Base-by-base conservation (phyloP, 176 grass and related monocot species). In the Cenchrus purpureus region DNA sequence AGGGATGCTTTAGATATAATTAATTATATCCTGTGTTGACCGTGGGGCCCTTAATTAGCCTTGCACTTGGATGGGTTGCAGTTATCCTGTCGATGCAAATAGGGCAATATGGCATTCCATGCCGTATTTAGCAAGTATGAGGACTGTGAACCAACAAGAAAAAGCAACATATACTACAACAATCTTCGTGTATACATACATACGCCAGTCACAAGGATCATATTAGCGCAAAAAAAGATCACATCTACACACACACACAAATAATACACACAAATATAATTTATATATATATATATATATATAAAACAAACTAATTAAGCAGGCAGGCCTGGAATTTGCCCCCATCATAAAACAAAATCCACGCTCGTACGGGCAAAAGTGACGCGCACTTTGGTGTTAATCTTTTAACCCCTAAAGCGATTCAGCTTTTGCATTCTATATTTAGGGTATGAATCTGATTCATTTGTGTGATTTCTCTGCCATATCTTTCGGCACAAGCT, bases 371-470 rank as follows among this genome's bases (percentile, higher is more conserved):
- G 76, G 57, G 72, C 68, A 65, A 86, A 86, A 86, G 84, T 0
- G 13, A 55, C 20, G 0, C 0, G 0, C 76, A 79, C 45, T 79
- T 79, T 53, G 48, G 13, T 28, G 58, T 6, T 53, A 56, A 65
- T 73, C 68, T 80, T 80, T 80, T 53, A 65, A 25, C 84, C 84
- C 57, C 61, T 87, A 87, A 87, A 87, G 85, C 15, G 25, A 87
- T 9, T 81, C 75, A 66, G 12, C 78, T 87, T 87, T 75, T 87
- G 6, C 85, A 67, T 87, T 87, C 85, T 75, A 75, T 75, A 87
- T 74, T 19, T 87, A 57, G 40, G 16, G 50, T 43, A 19, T 40
- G 85, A 75, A 81, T 81, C 85, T 66, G 85, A 87, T 87, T 74
- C 78, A 81, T 87, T 45, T 80, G 60, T 34, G 63, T 74, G 73